Conservation (phyloP, 345 rosid genomes). For the Euphorbia pulcherrima region DNA sequence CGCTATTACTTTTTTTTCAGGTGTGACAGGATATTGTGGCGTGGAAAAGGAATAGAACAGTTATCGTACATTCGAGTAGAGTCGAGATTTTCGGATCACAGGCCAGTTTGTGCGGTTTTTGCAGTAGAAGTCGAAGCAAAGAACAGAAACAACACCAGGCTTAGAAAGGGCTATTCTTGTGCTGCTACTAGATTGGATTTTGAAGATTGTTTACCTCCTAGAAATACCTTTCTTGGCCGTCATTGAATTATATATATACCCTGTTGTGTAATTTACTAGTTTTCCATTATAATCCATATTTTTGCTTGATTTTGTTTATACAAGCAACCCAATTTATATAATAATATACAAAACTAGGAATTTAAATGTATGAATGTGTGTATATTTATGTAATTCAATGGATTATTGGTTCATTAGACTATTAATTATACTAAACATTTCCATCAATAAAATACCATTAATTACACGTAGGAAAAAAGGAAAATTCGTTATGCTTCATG, state of each 20-base stretch:
- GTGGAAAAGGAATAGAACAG: slow-evolving; percentile 75
- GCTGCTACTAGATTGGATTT: slow-evolving; percentile 39
- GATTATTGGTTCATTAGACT: background rate
- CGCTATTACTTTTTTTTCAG: too few species aligned
- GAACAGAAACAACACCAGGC: slow-evolving; percentile 36
- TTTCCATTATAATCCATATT: background rate
- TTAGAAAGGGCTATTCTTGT: slow-evolving; percentile 72
- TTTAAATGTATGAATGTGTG: background rate
- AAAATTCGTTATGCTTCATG: background rate
- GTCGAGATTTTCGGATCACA: slow-evolving; percentile 86
- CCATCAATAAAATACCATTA: too few species aligned
- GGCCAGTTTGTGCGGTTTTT: slow-evolving; percentile 84
- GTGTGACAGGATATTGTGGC: slow-evolving; percentile 94
- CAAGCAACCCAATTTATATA: background rate
- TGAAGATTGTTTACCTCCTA: slow-evolving; percentile 56
- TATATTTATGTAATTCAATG: background rate
- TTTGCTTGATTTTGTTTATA: background rate
- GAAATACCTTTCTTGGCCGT: slow-evolving; percentile 60
- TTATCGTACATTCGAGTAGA: slow-evolving; percentile 69
- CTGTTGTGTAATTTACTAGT: background rate
- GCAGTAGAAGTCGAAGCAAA: slow-evolving; percentile 56
- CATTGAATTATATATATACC: slow-evolving; percentile 3
- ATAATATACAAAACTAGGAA: background rate
- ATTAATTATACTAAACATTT: background rate
- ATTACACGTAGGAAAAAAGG: too few species aligned